Evolutionary conservation across 2,329 filamentous ascomycete species (phyloP), one percentile per base, ranked within the genome.

Genomic region (Ophiostoma pallidulum): DNA sequence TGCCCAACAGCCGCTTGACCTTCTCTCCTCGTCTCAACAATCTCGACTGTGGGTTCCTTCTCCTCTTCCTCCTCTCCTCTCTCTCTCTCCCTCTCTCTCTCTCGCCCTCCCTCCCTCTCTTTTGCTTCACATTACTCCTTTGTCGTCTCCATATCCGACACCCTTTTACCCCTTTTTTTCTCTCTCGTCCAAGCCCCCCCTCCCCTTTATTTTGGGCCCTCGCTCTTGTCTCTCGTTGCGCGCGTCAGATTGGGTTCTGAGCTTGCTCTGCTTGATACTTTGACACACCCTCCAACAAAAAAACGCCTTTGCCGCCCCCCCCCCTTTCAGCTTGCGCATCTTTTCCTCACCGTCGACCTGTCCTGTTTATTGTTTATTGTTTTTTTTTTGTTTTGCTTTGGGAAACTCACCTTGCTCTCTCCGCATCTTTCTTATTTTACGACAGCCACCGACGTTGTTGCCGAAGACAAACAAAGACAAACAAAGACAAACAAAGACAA

Each of bases 1-100:
- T 45, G 38, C 48, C 39, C 45, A 47, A 50, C 44, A 40, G 48
- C 29, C 36, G 40, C n/a, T 42, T 33, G 37, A 19, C 41, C 22
- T 26, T 45, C n/a, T 43, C 26, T 32, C 22, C 18, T 42, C 26
- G 22, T 19, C 26, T 32, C 35, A 9, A 13, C 32, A 29, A 16
- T 35, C 36, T 35, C 16, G 10, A 13, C 8, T 37, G n/a, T 20
- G 16, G 10, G 16, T 20, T 37, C 18, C 24, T 10, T 28, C 10
- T 28, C 10, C 24, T 10, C 20, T 36, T 36, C 24, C 38, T 39
- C 32, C 31, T 18, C 20, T 39, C n/a, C n/a, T 16, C 5, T 14
- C 13, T 14, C 31, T 16, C 29, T 28, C 8, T 24, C 22, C 33
- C n/a, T 6, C 14, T 26, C 12, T n/a, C 33, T 38, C 42, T 28